Percentiles rank a stretch among this genome's conserved stretches.
These are phyloP conservation scores for Amanita pseudoporphyria DNA, from an alignment of 768 basidiomycete species.

Conservation along the genomic window DNA sequence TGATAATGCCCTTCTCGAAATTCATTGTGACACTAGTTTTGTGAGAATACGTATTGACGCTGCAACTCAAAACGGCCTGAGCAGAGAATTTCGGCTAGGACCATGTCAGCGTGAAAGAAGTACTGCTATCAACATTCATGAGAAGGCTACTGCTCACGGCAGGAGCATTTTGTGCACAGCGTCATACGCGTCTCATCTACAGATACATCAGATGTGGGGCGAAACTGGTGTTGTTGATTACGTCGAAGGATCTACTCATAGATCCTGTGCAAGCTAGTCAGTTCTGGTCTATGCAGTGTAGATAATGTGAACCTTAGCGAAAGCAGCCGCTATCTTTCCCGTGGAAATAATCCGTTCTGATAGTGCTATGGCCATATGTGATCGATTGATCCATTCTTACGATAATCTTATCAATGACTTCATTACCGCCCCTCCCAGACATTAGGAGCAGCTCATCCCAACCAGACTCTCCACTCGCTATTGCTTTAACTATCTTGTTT, in stretches of 20 bases:
- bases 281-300: not conserved
- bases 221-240: constrained; percentile 9
- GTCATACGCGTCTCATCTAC: constrained; percentile 45
- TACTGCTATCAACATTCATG: constrained; percentile 73
- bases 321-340: constrained; percentile 57
- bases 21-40: constrained; percentile 56
- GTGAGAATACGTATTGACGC: constrained; percentile 41
- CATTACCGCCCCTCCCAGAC: constrained; percentile 24
- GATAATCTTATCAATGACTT: constrained; percentile 12
- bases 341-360: constrained; percentile 59
- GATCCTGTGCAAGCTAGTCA: constrained; percentile 40
- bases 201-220: not conserved
- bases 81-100: constrained; percentile 46
- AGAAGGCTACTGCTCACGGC: no score
- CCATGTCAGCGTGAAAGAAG: constrained; percentile 69
- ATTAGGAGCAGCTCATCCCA: constrained; percentile 23
- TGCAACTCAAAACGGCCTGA: constrained; percentile 66
- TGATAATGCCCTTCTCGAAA: constrained; percentile 64
- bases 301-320: constrained; percentile 45
- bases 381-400: no score
- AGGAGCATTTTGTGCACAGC: constrained; percentile 54
- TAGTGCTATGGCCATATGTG: no score
- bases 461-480: constrained; percentile 27
- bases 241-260: constrained; percentile 69
- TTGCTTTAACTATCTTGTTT: constrained; percentile 31